Evolutionary conservation across 257 asterid species (phyloP).

Genomic region (Osmanthus fragrans): DNA sequence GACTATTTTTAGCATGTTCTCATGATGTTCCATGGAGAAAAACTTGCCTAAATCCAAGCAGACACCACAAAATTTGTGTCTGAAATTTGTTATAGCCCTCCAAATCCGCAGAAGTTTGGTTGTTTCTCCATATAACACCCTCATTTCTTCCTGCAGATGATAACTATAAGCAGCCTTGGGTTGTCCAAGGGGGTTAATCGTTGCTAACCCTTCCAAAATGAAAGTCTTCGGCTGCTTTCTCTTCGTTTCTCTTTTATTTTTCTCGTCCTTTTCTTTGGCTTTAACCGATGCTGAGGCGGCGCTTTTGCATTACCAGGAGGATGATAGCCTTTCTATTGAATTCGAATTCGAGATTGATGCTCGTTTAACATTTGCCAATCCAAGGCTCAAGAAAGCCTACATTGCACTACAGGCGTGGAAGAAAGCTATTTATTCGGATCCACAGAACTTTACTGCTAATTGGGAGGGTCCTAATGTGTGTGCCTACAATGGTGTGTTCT

Average conservation of each 20-base stretch:
- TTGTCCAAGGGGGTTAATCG: constrained; percentile 37
- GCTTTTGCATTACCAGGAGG: constrained; percentile 9
- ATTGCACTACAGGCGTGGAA: constrained; percentile 69
- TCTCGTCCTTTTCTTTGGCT: constrained; percentile 31
- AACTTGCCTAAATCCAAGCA: neutral
- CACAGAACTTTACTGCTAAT: constrained; percentile 49
- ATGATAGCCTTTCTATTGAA: constrained; percentile 23
- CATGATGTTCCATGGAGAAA: neutral
- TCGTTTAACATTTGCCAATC: constrained; percentile 33
- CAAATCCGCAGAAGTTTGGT: neutral
- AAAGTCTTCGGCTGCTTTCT: constrained; percentile 43
- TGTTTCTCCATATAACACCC: constrained; percentile 7
- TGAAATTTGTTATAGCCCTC: neutral
- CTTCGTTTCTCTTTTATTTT: constrained; percentile 24
- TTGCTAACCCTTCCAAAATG: constrained; percentile 37
- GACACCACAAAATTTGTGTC: neutral
- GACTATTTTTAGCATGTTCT: too few relatives aligned
- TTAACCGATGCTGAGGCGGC: constrained; percentile 31
- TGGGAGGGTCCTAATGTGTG: constrained; percentile 80
- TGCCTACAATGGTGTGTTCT: constrained; percentile 61
- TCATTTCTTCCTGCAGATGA: neutral
- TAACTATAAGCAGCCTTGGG: constrained; percentile 45
- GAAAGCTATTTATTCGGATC: constrained; percentile 66
- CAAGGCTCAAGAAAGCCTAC: constrained; percentile 54
- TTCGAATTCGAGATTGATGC: constrained; percentile 7